Conservation (phyloP, 2,329 filamentous ascomycete species). For the Colletotrichum sp. region DNA sequence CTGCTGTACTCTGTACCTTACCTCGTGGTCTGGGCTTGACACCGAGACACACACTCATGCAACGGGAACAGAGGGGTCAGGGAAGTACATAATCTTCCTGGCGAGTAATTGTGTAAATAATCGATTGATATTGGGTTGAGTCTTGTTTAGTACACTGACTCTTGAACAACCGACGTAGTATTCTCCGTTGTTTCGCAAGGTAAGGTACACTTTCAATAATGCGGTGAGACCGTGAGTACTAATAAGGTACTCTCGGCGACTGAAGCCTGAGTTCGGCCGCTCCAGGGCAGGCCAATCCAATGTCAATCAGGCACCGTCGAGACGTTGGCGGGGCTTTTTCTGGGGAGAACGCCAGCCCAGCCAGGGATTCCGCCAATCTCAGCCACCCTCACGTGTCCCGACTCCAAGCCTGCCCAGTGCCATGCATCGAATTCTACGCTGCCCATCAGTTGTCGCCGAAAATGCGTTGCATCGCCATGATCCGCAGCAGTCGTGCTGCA, state of each 20-base stretch:
- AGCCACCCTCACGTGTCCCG: background rate
- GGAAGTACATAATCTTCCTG: background rate
- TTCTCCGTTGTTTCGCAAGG: background rate
- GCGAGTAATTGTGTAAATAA: background rate
- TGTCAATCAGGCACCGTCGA: background rate
- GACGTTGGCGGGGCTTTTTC: background rate
- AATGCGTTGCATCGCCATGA: background rate
- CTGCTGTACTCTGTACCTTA: background rate
- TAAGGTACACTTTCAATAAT: background rate
- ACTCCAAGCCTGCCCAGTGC: background rate
- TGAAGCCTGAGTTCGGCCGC: background rate
- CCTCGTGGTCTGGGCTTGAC: background rate
- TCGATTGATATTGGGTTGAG: background rate
- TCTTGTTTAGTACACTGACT: background rate
- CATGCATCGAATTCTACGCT: background rate
- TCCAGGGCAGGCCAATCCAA: background rate
- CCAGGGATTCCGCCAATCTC: constrained; percentile 1
- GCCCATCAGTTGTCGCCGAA: background rate
- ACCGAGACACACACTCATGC: background rate
- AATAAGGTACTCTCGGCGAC: background rate
- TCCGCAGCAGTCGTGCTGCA: background rate
- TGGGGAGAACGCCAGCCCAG: background rate
- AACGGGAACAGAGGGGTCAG: background rate
- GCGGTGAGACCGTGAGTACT: background rate
- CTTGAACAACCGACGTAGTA: background rate